Conservation (phyloP, 2,329 filamentous ascomycete genomes). For the Calonectria pseudoreteaudii region DNA sequence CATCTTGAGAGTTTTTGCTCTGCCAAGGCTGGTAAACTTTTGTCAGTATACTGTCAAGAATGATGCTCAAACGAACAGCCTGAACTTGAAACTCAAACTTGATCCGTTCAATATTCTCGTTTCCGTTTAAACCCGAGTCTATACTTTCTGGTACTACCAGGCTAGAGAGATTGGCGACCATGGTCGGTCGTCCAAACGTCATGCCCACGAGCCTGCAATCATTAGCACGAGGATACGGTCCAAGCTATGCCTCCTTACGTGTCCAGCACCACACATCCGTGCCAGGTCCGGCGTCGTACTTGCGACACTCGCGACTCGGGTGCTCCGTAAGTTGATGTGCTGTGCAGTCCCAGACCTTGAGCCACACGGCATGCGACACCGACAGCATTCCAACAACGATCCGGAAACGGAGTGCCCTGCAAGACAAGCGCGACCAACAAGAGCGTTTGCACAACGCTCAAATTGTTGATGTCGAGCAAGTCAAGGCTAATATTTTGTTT, state of each 20-base stretch:
- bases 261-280: constrained; percentile 40
- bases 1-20: not conserved
- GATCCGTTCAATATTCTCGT: too few relatives aligned
- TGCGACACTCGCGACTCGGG: not conserved
- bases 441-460: constrained; percentile 55
- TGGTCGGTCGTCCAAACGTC: constrained; percentile 42
- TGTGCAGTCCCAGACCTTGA: constrained; percentile 55
- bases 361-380: constrained; percentile 56
- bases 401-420: constrained; percentile 54
- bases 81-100: too few relatives aligned
- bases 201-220: constrained; percentile 40
- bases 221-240: not conserved
- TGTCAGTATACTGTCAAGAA: constrained; percentile 2
- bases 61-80: not conserved
- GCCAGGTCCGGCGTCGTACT: constrained; percentile 35
- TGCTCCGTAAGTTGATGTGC: constrained; percentile 16
- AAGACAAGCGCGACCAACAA: constrained; percentile 49
- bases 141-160: not conserved
- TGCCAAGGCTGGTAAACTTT: constrained; percentile 14
- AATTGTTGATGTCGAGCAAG: constrained; percentile 49
- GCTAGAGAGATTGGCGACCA: constrained; percentile 34
- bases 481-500: constrained; percentile 46
- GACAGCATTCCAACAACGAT: constrained; percentile 56
- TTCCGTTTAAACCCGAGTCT: too few relatives aligned
- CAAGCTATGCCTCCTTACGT: constrained; percentile 17